These are phyloP conservation scores for Rhizoclosmatium globosum DNA, from an alignment of 192 early-diverging fungal species.

Conservation along the genomic window DNA sequence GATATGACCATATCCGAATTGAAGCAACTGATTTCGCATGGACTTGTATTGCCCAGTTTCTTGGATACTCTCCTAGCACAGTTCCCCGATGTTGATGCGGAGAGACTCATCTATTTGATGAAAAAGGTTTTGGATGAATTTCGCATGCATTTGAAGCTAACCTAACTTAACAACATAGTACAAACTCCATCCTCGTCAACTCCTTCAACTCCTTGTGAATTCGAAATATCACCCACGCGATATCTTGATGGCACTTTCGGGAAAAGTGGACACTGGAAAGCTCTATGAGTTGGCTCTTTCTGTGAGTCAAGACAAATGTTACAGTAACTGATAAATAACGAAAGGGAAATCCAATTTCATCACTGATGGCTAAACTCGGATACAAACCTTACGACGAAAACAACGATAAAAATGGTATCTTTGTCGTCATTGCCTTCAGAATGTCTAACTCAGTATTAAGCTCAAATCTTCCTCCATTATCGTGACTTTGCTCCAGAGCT, in stretches of 20 bases:
- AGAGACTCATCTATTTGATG: conserved; percentile 54
- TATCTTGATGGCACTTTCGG: conserved; percentile 54
- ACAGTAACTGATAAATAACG: background rate
- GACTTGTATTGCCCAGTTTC: conserved; percentile 54
- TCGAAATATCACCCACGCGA: conserved; percentile 57
- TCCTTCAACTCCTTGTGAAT: conserved; percentile 56
- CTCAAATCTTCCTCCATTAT: conserved; percentile 35
- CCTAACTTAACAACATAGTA: conserved; percentile 24
- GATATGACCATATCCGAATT: conserved; percentile 56
- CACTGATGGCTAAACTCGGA: conserved; percentile 47
- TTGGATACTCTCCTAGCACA: conserved; percentile 55
- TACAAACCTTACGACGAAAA: conserved; percentile 33
- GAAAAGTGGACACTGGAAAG: conserved; percentile 33
- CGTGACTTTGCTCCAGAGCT: conserved; percentile 25
- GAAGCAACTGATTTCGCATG: conserved; percentile 61
- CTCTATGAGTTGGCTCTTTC: conserved; percentile 39
- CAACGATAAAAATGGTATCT: conserved; percentile 31
- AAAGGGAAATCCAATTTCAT: conserved; percentile 49
- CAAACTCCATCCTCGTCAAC: conserved; percentile 45
- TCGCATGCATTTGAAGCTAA: background rate
- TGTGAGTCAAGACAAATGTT: conserved; percentile 13
- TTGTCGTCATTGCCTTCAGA: background rate
- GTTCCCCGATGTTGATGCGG: conserved; percentile 47
- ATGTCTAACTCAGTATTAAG: conserved; percentile 24
- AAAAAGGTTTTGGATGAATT: conserved; percentile 48